Percentiles rank a stretch among this genome's conserved stretches.
Conservation (phyloP, 2,329 filamentous ascomycete genomes). For the Mariannaea elegans region DNA sequence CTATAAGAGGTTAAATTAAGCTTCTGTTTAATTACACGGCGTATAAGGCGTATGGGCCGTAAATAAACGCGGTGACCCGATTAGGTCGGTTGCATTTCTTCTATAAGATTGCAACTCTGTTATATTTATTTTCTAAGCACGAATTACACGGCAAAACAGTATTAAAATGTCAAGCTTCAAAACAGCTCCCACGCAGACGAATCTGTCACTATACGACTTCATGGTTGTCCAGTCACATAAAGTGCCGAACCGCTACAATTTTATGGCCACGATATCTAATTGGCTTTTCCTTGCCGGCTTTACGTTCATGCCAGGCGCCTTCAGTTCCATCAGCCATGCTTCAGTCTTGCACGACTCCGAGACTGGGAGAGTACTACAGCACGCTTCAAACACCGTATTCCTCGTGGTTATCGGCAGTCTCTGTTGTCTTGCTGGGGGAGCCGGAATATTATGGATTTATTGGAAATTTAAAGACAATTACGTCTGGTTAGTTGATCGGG, state of each 20-base stretch:
- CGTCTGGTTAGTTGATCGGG: constrained; percentile 18
- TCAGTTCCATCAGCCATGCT: constrained; percentile 10
- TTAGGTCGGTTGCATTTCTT: too few relatives aligned
- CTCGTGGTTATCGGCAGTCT: constrained; percentile 12
- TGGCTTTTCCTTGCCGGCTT: constrained; percentile 24
- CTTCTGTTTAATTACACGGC: too few relatives aligned
- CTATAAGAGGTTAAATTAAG: too few relatives aligned
- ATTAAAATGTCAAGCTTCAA: too few relatives aligned
- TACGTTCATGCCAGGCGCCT: constrained; percentile 13
- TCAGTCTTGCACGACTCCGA: constrained; percentile 4
- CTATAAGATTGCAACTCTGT: too few relatives aligned
- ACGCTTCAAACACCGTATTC: neutral
- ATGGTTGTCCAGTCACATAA: constrained; percentile 21
- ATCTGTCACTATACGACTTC: constrained; percentile 9
- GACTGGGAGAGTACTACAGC: constrained; percentile 5
- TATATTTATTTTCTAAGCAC: too few relatives aligned
- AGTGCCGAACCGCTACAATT: constrained; percentile 4
- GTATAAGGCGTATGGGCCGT: too few relatives aligned
- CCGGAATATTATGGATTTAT: constrained; percentile 11
- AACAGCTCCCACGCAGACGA: too few relatives aligned
- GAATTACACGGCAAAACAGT: too few relatives aligned
- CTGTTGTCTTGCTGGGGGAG: constrained; percentile 2
- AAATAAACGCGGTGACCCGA: too few relatives aligned
- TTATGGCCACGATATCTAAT: constrained; percentile 18
- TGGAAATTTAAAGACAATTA: constrained; percentile 19